Base-by-base conservation (phyloP, 192 early-diverging fungal genomes). In the Spinellus fusiger region DNA sequence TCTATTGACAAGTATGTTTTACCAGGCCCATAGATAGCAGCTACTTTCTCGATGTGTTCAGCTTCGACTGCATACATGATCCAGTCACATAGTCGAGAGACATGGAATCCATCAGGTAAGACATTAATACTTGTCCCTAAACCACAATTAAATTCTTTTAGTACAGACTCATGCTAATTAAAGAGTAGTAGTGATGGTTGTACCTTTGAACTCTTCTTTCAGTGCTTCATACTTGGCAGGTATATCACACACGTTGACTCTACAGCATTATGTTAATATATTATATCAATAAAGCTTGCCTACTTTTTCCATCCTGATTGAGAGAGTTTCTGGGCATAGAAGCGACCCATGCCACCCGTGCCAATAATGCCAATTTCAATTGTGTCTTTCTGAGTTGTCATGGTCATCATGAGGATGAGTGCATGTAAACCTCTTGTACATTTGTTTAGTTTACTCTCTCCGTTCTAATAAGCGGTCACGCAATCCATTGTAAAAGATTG, bases 61-160 rank as follows among this genome's bases (percentile, higher is more conserved):
- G 96, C 94, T 53, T 96, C 94, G 3, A 98, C 95, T 10, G 91
- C 86, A 82, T 96, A 98, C 66, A 98, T 84, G 54, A 98, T 90
- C 66, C 85, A 88, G 69, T 98, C 94, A 40, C 89, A 86, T 44
- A 79, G 66, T 40, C 96, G 80, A 16, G 89, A 88, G 20, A 98
- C 88, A 49, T 80, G 83, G 58, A 86, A 89, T 26, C 96, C 96
- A 70, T 98, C 92, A 16, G 59, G 75, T 54, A 86, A 73, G 27
- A 95, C 84, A 13, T 72, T 81, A 48, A 93, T 66, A 5, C 67
- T 69, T 22, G 60, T 72, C 38, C 49, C 78, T 83, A 50, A 34
- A 49, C n/a, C 22, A 37, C 12, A 55, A 35, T 28, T 2, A 18
- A 2, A 9, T 23, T 18, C 23, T 10, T 54, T 20, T 31, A 16